These are phyloP conservation scores for Pestalotiopsis sp. DNA, from an alignment of 2,329 filamentous ascomycete species.

Conservation along the genomic window DNA sequence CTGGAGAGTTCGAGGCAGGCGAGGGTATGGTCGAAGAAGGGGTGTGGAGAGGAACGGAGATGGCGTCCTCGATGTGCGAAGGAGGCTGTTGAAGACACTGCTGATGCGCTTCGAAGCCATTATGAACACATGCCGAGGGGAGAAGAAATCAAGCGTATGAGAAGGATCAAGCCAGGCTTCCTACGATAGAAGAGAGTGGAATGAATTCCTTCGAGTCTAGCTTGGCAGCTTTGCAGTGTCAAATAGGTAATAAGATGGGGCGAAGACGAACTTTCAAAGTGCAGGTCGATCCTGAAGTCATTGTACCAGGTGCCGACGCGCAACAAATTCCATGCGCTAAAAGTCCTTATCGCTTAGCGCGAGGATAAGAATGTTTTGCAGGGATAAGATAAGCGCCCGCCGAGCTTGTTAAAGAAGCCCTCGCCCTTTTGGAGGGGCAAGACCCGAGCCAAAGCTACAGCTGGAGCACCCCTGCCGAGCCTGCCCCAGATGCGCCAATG, in stretches of 20 bases:
- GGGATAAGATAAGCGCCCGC: background rate
- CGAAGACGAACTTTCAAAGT: background rate
- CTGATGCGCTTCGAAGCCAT: slow-evolving; percentile 24
- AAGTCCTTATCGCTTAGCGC: background rate
- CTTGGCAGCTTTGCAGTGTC: background rate
- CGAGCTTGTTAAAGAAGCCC: background rate
- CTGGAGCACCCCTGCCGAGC: background rate
- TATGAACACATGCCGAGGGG: background rate
- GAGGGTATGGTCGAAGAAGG: slow-evolving; percentile 22
- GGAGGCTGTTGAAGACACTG: slow-evolving; percentile 14
- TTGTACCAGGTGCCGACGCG: too few species aligned
- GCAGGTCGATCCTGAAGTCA: too few species aligned
- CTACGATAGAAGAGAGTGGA: background rate
- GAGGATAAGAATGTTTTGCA: background rate
- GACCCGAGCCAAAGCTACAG: background rate
- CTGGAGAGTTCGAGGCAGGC: slow-evolving; percentile 24
- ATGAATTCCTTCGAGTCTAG: background rate
- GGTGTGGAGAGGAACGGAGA: slow-evolving; percentile 13
- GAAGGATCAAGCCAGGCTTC: background rate
- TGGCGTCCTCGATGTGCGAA: slow-evolving; percentile 15
- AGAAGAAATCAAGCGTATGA: background rate
- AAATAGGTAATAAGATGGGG: background rate
- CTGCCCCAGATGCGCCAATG: background rate
- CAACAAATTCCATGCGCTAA: too few species aligned
- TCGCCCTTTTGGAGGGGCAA: background rate